Evolutionary conservation across 1,284 basidiomycete genomes (phyloP).

Genomic region (Ustilago xerochloae): DNA sequence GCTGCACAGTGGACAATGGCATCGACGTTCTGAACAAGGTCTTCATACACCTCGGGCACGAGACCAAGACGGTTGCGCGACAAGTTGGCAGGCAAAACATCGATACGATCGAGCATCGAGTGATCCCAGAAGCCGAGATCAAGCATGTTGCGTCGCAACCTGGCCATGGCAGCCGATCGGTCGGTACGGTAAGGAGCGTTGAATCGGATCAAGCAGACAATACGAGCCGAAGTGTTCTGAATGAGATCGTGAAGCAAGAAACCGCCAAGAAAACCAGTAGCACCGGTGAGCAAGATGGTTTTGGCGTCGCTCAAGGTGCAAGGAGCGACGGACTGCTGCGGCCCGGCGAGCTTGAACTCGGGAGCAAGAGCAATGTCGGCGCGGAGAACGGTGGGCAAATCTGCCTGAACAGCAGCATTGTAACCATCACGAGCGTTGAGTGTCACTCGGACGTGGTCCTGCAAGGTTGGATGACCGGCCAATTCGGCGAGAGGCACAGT

Average conservation of each 20-base stretch:
- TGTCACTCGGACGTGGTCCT: constrained; percentile 59
- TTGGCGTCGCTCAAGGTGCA: constrained; percentile 52
- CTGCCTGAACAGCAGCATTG: constrained; percentile 63
- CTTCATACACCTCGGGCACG: constrained; percentile 49
- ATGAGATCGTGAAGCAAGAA: constrained; percentile 65
- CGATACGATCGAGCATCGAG: constrained; percentile 62
- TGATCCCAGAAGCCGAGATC: constrained; percentile 67
- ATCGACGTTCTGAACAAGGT: constrained; percentile 58
- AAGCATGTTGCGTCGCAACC: constrained; percentile 65
- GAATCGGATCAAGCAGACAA: constrained; percentile 68
- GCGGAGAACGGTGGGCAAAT: constrained; percentile 64
- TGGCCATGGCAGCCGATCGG: constrained; percentile 63
- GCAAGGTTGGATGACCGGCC: constrained; percentile 59
- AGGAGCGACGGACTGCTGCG: constrained; percentile 11
- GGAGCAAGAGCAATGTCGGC: constrained; percentile 58
- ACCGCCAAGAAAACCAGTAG: constrained; percentile 68
- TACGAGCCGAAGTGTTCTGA: constrained; percentile 60
- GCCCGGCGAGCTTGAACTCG: constrained; percentile 54
- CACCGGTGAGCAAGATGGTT: constrained; percentile 66
- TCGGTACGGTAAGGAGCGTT: constrained; percentile 57
- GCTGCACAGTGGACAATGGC: constrained; percentile 67
- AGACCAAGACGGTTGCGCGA: constrained; percentile 63
- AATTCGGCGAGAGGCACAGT: constrained; percentile 59
- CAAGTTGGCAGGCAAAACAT: constrained; percentile 64
- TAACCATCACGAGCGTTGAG: constrained; percentile 64